Evolutionary conservation across 768 basidiomycete species (phyloP).

Genomic region (Kwoniella sp.): DNA sequence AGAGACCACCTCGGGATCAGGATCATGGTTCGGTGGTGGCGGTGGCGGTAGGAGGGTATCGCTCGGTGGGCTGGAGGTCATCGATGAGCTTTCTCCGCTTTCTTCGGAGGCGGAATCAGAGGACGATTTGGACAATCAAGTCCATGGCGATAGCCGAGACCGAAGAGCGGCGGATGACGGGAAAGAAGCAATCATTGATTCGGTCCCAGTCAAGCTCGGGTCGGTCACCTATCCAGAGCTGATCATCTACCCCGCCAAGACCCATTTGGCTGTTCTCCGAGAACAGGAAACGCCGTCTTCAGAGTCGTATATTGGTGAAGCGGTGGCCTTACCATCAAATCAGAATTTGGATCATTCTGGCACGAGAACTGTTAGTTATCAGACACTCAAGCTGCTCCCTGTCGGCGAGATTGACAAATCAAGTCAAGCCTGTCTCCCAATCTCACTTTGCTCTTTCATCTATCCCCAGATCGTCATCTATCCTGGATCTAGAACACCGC

Average conservation of each 20-base stretch:
- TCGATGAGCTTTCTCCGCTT: neutral
- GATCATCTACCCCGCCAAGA: neutral
- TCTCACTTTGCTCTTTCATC: neutral
- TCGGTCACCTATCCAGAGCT: neutral
- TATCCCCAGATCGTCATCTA: neutral
- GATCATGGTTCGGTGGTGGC: neutral
- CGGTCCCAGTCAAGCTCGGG: neutral
- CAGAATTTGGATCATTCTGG: neutral
- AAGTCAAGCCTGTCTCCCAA: neutral
- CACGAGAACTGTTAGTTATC: neutral
- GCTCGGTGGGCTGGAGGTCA: neutral
- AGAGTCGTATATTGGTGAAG: neutral
- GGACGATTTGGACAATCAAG: neutral
- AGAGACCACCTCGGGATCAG: neutral
- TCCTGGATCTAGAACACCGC: neutral
- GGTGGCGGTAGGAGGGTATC: neutral
- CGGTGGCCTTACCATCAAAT: neutral
- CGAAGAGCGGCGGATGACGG: no score
- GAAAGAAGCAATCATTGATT: no score
- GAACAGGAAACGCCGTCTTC: neutral
- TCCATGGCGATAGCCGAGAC: no score
- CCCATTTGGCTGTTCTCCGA: neutral
- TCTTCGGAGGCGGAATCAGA: neutral
- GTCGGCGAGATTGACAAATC: no score
- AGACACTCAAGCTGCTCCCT: neutral